Evolutionary conservation across 306 rosid genomes (phyloP).

Genomic region (Potentilla sterilis): DNA sequence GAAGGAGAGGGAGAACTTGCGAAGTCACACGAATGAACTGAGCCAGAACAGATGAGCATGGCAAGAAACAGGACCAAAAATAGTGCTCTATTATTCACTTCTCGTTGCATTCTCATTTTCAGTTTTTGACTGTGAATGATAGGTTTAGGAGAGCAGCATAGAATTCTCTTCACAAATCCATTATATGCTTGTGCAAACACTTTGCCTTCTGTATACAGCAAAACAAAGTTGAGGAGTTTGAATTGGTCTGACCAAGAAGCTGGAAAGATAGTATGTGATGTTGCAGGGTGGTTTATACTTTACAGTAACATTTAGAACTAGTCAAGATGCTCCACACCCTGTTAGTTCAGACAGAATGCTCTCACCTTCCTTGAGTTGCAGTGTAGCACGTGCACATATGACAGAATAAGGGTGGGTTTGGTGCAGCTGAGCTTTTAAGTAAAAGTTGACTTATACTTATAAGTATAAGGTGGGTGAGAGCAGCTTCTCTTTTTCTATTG

Average conservation of each 20-base stretch:
- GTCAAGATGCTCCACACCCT: slow-evolving; percentile 18
- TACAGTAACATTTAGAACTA: background rate
- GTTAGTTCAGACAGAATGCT: background rate
- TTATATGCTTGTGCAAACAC: background rate
- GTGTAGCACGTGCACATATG: background rate
- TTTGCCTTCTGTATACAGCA: background rate
- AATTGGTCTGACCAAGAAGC: slow-evolving; percentile 7
- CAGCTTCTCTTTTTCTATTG: too few relatives aligned
- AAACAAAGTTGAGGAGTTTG: background rate
- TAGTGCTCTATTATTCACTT: slow-evolving; percentile 17
- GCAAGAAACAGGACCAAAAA: slow-evolving; percentile 7
- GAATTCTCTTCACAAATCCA: background rate
- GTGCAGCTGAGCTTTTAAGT: too few relatives aligned
- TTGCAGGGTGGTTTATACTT: background rate
- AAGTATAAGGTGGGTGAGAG: too few relatives aligned
- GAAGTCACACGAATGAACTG: slow-evolving; percentile 17
- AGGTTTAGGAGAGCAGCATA: background rate
- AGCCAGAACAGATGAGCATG: slow-evolving; percentile 27
- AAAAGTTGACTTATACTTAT: too few relatives aligned
- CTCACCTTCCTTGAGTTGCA: background rate
- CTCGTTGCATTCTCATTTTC: slow-evolving; percentile 28
- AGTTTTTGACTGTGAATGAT: background rate
- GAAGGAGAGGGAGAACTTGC: slow-evolving; percentile 43
- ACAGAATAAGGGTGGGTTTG: too few relatives aligned
- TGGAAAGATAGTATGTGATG: slow-evolving; percentile 2